Evolutionary conservation across 2,329 filamentous ascomycete species (phyloP).

Genomic region (Colletotrichum liriopes): DNA sequence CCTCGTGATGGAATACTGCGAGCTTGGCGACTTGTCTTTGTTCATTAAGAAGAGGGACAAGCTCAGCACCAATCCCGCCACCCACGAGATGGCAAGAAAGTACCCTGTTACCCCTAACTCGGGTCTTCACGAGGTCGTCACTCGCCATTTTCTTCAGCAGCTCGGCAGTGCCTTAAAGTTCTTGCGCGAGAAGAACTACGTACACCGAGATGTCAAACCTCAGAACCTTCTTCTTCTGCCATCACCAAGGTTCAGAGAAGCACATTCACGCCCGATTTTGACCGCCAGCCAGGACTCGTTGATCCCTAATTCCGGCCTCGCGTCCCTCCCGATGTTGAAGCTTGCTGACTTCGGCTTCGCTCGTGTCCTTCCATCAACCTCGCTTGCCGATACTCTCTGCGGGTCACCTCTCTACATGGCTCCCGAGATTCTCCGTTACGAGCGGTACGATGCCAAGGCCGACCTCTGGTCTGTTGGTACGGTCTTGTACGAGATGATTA

Average conservation of each 20-base stretch:
- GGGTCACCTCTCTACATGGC: constrained; percentile 99
- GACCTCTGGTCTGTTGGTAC: constrained; percentile 98
- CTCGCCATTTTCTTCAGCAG: constrained; percentile 96
- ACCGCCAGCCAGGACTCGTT: constrained; percentile 84
- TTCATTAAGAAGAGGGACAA: constrained; percentile 96
- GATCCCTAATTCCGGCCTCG: constrained; percentile 84
- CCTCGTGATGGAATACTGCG: constrained; percentile 98
- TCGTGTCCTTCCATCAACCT: constrained; percentile 89
- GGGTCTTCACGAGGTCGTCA: constrained; percentile 96
- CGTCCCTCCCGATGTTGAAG: constrained; percentile 94
- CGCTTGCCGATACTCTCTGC: constrained; percentile 94
- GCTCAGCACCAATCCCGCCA: constrained; percentile 83
- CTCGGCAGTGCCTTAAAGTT: constrained; percentile 93
- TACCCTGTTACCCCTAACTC: constrained; percentile 88
- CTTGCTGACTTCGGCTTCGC: constrained; percentile 99
- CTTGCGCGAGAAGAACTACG: constrained; percentile 85
- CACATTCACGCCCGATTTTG: constrained; percentile 78
- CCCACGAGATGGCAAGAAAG: constrained; percentile 91
- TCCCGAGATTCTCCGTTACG: constrained; percentile 95
- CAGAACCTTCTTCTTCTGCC: constrained; percentile 95
- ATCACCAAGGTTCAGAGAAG: constrained; percentile 78
- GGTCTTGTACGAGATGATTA: constrained; percentile 95
- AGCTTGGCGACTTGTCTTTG: constrained; percentile 91
- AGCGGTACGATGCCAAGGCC: constrained; percentile 97
- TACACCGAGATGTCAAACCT: constrained; percentile 97